A percentile compares a stretch with the other conserved stretches of the same genome.
phyloP scores from a whole-genome alignment of 306 rosid species.

The Adenanthera pavonina region DNA sequence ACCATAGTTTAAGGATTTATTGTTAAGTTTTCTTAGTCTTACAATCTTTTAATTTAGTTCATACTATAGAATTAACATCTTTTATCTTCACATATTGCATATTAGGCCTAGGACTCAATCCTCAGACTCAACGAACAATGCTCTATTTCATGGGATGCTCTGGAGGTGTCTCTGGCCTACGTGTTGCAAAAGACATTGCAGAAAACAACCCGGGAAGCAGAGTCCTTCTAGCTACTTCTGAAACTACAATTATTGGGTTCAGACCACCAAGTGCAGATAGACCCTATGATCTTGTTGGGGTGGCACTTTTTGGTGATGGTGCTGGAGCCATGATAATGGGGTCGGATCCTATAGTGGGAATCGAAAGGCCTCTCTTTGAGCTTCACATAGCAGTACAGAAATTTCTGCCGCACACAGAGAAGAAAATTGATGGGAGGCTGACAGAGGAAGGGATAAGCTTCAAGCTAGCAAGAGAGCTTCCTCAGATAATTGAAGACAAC shows the following conservation, averaged over 20 bases:
- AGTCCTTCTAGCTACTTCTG: conserved; percentile 80
- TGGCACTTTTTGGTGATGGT: conserved; percentile 89
- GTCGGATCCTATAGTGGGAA: conserved; percentile 52
- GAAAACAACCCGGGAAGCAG: conserved; percentile 93
- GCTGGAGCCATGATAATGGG: conserved; percentile 91
- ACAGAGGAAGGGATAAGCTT: conserved; percentile 94
- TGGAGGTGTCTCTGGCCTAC: conserved; percentile 90
- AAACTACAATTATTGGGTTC: conserved; percentile 88
- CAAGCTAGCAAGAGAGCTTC: conserved; percentile 80
- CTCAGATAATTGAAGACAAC: conserved; percentile 83
- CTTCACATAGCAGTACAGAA: conserved; percentile 78
- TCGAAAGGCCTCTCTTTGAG: conserved; percentile 80
- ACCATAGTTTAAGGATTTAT: background rate
- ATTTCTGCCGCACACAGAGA: conserved; percentile 76
- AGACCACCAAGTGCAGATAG: conserved; percentile 83
- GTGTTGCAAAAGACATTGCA: conserved; percentile 86
- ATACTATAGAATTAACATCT: background rate
- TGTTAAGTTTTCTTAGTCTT: background rate
- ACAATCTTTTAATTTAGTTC: background rate
- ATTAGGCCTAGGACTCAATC: conserved; percentile 70
- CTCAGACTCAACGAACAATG: conserved; percentile 64
- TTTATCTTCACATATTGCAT: background rate
- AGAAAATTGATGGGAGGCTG: conserved; percentile 80
- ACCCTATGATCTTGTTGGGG: conserved; percentile 94
- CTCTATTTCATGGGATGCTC: conserved; percentile 88